Conservation (phyloP, 2,329 filamentous ascomycete species). For the Sarocladium brachiariae region DNA sequence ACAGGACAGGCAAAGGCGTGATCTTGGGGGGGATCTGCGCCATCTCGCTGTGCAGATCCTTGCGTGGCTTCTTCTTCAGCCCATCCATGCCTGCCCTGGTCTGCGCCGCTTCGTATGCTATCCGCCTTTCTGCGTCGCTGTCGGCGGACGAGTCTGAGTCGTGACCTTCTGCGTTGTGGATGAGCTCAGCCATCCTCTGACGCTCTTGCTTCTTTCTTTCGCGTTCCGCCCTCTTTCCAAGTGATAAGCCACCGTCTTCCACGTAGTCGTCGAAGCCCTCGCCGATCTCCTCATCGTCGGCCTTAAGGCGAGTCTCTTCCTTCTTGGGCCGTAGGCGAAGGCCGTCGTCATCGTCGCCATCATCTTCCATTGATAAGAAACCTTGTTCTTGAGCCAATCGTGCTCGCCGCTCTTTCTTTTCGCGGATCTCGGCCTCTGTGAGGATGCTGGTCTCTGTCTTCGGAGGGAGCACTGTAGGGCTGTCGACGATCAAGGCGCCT, state of each 20-base stretch:
- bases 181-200: conserved; percentile 75
- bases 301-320: conserved; percentile 66
- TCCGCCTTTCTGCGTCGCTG: conserved; percentile 62
- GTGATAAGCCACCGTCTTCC: conserved; percentile 71
- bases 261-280: conserved; percentile 93
- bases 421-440: conserved; percentile 76
- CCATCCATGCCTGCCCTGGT: conserved; percentile 82
- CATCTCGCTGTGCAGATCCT: conserved; percentile 28
- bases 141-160: conserved; percentile 61
- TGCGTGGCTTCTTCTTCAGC: conserved; percentile 41
- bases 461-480: conserved; percentile 22
- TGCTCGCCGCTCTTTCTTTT: conserved; percentile 85
- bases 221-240: conserved; percentile 72
- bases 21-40: conserved; percentile 64
- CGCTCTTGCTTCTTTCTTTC: conserved; percentile 61
- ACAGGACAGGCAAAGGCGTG: conserved; percentile 68
- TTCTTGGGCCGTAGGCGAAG: conserved; percentile 45
- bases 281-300: conserved; percentile 84
- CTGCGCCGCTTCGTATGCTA: conserved; percentile 82
- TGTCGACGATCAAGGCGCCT: conserved; percentile 58
- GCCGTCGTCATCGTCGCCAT: conserved; percentile 34
- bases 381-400: conserved; percentile 65
- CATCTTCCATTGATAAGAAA: conserved; percentile 57
- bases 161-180: conserved; percentile 67
- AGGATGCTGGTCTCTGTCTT: conserved; percentile 51